These are phyloP conservation scores for Zasmidium cellare DNA, from an alignment of 2,329 filamentous ascomycete genomes.

Conservation along the genomic window DNA sequence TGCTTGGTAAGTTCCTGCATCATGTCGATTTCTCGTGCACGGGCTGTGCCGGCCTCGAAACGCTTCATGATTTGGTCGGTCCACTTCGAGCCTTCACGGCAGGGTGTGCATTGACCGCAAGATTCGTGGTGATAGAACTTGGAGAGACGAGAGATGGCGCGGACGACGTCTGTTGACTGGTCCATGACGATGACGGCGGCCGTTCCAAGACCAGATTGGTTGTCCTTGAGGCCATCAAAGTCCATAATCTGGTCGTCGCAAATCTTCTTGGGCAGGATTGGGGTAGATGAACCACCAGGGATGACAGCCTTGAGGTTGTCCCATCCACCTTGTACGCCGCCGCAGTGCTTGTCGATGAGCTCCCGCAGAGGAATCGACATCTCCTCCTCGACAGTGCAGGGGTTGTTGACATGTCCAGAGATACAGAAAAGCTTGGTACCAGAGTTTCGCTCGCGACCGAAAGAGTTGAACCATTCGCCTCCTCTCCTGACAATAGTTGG, in stretches of 20 bases:
- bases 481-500: conserved; percentile 95
- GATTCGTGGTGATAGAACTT: conserved; percentile 99
- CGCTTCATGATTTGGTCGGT: conserved; percentile 98
- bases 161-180: conserved; percentile 93
- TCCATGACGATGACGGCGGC: conserved; percentile 99
- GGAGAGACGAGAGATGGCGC: conserved; percentile 86
- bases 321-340: conserved; percentile 94
- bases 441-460: conserved; percentile 93
- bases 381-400: conserved; percentile 96
- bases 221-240: conserved; percentile 97
- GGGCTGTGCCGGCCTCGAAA: conserved; percentile 87
- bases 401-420: conserved; percentile 98
- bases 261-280: conserved; percentile 83
- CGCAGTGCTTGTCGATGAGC: conserved; percentile 97
- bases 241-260: conserved; percentile 99
- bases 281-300: conserved; percentile 93
- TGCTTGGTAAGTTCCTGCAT: conserved; percentile 98
- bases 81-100: conserved; percentile 98
- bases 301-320: conserved; percentile 96
- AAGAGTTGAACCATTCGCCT: conserved; percentile 86
- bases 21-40: conserved; percentile 96
- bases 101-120: conserved; percentile 98
- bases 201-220: conserved; percentile 93
- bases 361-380: conserved; percentile 97
- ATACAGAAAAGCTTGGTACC: conserved; percentile 99